These are phyloP conservation scores for Alternaria triticimaculans DNA, from an alignment of 2,329 filamentous ascomycete species.

Conservation along the genomic window DNA sequence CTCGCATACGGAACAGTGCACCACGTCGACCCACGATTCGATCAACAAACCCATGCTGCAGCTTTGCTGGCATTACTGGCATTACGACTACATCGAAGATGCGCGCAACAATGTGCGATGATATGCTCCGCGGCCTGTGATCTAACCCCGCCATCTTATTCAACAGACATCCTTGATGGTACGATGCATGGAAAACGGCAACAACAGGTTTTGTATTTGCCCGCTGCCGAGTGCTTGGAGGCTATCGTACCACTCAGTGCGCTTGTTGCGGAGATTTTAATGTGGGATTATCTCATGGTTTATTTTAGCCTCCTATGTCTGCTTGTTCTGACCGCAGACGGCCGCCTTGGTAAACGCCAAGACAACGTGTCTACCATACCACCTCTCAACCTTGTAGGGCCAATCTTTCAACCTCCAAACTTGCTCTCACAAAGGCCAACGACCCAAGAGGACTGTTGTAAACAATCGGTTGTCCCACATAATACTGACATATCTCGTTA, in stretches of 20 bases:
- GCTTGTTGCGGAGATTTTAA: background rate
- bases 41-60: background rate
- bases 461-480: conserved; percentile 49
- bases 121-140: background rate
- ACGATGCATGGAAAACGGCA: background rate
- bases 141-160: background rate
- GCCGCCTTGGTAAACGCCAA: background rate
- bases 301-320: background rate
- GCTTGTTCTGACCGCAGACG: background rate
- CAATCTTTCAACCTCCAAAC: conserved; percentile 27
- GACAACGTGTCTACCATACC: background rate
- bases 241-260: background rate
- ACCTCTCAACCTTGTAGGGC: background rate
- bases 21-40: conserved; percentile 3
- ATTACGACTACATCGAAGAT: conserved; percentile 3
- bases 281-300: background rate
- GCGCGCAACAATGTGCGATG: background rate
- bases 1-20: background rate
- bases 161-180: background rate
- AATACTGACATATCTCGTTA: conserved; percentile 44
- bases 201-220: background rate
- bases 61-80: background rate
- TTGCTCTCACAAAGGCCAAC: conserved; percentile 35
- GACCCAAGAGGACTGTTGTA: conserved; percentile 29
- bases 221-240: background rate